Percentiles rank a stretch among this genome's conserved stretches.
Conservation (phyloP, 768 basidiomycete genomes). For the Podaxis sp. region DNA sequence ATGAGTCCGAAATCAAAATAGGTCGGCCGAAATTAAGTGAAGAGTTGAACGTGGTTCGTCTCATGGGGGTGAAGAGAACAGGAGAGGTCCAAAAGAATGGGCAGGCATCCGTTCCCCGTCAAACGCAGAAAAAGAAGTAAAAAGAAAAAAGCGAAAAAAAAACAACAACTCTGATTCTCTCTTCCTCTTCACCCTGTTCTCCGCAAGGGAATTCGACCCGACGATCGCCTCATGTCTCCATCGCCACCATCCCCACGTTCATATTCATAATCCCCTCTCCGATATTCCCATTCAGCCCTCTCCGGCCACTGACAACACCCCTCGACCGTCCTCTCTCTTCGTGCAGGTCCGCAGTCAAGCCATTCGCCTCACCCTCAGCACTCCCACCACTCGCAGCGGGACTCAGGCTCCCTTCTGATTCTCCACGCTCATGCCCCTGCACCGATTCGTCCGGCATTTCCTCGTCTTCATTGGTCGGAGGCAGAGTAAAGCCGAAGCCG, state of each 20-base stretch:
- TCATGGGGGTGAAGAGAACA: neutral
- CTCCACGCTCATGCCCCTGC: constrained; percentile 10
- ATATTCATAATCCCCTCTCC: constrained; percentile 12
- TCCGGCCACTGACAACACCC: constrained; percentile 14
- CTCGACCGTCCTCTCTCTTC: constrained; percentile 20
- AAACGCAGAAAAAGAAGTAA: neutral
- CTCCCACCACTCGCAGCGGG: constrained; percentile 6
- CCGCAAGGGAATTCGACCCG: neutral
- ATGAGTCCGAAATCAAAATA: neutral
- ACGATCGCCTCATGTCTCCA: constrained; percentile 17
- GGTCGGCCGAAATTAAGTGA: neutral
- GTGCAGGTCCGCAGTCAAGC: constrained; percentile 4
- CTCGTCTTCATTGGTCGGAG: constrained; percentile 18
- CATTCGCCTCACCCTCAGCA: constrained; percentile 3
- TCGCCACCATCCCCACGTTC: constrained; percentile 17
- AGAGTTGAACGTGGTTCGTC: neutral
- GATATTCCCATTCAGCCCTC: neutral
- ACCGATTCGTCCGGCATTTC: constrained; percentile 13
- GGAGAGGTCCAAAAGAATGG: neutral
- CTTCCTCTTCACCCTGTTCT: neutral
- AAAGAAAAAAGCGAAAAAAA: neutral
- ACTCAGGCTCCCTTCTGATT: neutral
- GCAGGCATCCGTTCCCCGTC: neutral
- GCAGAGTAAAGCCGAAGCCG: constrained; percentile 7
- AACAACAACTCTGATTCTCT: neutral